Percentiles rank a stretch among this genome's conserved stretches.
These are phyloP conservation scores for Fusarium fracticaudum DNA, from an alignment of 2,329 filamentous ascomycete genomes.

Conservation along the genomic window DNA sequence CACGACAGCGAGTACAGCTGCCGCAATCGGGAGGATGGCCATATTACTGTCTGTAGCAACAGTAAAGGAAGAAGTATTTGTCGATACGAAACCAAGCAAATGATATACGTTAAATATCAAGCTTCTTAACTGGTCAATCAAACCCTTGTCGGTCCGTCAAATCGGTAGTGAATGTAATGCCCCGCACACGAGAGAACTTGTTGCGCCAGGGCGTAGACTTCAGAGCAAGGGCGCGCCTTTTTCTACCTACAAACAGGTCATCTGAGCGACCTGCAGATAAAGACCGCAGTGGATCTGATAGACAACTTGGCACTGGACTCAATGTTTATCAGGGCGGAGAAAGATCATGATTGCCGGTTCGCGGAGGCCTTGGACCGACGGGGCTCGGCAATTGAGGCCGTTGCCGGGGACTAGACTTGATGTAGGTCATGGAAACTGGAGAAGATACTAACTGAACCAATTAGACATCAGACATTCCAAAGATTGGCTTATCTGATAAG, in stretches of 20 bases:
- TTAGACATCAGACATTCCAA: neutral
- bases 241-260: neutral
- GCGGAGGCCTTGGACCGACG: neutral
- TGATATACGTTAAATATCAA: neutral
- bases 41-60: neutral
- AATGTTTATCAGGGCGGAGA: neutral
- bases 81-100: neutral
- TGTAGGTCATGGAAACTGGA: neutral
- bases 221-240: neutral
- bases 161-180: neutral
- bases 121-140: neutral
- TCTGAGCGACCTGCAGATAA: neutral
- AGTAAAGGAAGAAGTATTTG: neutral
- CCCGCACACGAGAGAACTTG: neutral
- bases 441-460: neutral
- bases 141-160: neutral
- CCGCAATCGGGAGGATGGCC: neutral
- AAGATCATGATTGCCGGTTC: neutral
- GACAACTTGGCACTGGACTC: neutral
- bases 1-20: neutral
- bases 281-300: neutral
- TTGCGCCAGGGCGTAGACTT: neutral
- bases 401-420: neutral
- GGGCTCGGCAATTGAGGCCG: neutral
- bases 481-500: neutral